Conservation (phyloP, 352 stramenopile species). For the Plasmopara viticola region DNA sequence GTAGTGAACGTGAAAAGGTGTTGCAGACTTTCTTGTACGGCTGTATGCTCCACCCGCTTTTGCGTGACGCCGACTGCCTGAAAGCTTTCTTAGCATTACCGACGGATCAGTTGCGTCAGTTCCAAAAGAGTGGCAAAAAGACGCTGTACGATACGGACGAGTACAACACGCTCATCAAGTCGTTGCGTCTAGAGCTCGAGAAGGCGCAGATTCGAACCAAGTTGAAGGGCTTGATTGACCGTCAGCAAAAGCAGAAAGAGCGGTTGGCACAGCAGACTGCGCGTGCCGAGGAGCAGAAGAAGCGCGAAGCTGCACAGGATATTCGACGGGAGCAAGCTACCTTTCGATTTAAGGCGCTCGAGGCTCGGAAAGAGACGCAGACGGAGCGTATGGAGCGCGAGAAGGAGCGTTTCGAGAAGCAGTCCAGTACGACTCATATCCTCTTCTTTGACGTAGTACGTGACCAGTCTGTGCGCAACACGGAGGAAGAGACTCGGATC, state of each 20-base stretch:
- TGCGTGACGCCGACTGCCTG: constrained; percentile 70
- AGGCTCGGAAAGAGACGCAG: constrained; percentile 72
- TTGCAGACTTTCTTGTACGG: constrained; percentile 79
- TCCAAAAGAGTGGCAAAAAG: constrained; percentile 64
- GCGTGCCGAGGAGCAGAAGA: constrained; percentile 58
- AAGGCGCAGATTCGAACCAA: constrained; percentile 80
- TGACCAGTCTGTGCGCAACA: constrained; percentile 63
- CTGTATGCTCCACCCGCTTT: constrained; percentile 72
- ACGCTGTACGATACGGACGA: constrained; percentile 73
- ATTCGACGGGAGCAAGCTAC: constrained; percentile 65
- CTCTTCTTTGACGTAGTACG: constrained; percentile 80
- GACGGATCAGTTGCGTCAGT: constrained; percentile 61
- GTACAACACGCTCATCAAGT: constrained; percentile 73
- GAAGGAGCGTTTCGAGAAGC: constrained; percentile 75
- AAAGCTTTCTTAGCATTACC: constrained; percentile 81
- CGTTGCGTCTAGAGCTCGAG: constrained; percentile 76
- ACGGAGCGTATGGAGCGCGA: constrained; percentile 77
- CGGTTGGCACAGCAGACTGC: constrained; percentile 57
- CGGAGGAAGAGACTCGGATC: constrained; percentile 71
- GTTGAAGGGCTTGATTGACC: constrained; percentile 55
- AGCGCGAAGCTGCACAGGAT: constrained; percentile 64
- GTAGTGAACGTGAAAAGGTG: constrained; percentile 49
- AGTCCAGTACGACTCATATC: constrained; percentile 68
- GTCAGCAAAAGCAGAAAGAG: constrained; percentile 66
- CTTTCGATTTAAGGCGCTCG: constrained; percentile 73